Conservation (phyloP, 257 asterid genomes). For the Solanum habrochaites region DNA sequence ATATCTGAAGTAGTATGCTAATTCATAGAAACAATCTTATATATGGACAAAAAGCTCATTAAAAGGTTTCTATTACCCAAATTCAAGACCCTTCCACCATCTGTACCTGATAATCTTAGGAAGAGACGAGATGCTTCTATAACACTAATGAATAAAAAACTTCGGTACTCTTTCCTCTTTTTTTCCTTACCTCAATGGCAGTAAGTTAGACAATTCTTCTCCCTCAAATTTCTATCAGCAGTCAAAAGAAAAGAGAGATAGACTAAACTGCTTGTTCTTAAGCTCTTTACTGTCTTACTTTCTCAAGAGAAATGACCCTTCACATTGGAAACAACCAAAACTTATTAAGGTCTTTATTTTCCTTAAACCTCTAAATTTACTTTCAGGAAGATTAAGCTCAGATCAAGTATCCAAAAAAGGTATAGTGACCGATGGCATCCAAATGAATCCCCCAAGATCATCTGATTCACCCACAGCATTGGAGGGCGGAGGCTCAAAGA, state of each 20-base stretch:
- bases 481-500: background rate
- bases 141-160: background rate
- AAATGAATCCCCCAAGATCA: background rate
- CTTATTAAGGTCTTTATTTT: background rate
- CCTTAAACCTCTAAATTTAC: background rate
- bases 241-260: background rate
- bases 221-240: background rate
- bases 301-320: background rate
- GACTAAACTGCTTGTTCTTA: background rate
- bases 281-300: background rate
- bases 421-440: background rate
- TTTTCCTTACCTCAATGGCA: background rate
- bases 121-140: background rate
- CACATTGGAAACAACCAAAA: background rate
- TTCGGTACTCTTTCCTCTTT: background rate
- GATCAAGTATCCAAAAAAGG: background rate
- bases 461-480: background rate
- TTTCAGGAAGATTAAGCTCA: background rate
- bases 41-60: background rate
- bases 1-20: background rate
- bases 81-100: background rate
- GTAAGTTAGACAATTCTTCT: background rate
- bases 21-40: background rate
- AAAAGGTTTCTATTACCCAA: background rate
- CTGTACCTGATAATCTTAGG: background rate